Conservation (phyloP, 768 basidiomycete genomes). For the Tubosaeta sp. region DNA sequence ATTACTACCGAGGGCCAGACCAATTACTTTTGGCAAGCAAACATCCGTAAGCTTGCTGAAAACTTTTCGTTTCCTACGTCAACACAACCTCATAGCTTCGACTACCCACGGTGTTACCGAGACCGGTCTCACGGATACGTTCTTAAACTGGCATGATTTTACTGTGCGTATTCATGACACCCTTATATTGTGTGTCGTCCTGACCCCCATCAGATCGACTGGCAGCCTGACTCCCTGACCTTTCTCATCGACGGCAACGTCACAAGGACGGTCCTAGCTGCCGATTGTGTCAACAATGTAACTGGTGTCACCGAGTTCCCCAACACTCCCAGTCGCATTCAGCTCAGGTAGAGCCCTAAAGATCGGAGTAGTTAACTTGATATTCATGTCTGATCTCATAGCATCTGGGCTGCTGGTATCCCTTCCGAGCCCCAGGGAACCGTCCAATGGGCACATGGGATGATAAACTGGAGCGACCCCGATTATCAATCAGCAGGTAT, state of each 20-base stretch:
- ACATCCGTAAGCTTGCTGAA: conserved; percentile 47
- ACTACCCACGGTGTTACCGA: conserved; percentile 47
- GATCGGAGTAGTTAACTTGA: not conserved
- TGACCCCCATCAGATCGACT: conserved; percentile 57
- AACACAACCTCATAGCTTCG: conserved; percentile 31
- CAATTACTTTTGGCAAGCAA: conserved; percentile 78
- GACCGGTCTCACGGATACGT: conserved; percentile 57
- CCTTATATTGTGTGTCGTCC: not conserved
- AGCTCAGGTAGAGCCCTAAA: conserved; percentile 56
- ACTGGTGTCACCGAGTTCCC: conserved; percentile 66
- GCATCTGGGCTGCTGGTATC: conserved; percentile 84
- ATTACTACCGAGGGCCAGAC: conserved; percentile 64
- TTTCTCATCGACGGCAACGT: conserved; percentile 69
- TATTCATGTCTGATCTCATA: conserved; percentile 12
- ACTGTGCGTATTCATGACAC: conserved; percentile 43
- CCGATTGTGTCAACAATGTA: conserved; percentile 47
- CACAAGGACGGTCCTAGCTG: conserved; percentile 64
- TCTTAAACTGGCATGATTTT: conserved; percentile 68
- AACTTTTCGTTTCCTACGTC: not conserved
- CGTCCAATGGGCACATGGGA: conserved; percentile 74
- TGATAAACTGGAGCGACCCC: conserved; percentile 78
- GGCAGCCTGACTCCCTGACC: conserved; percentile 63
- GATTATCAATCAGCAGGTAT: conserved; percentile 67
- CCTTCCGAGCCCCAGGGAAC: conserved; percentile 58
- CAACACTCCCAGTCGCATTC: conserved; percentile 73